Evolutionary conservation across 108 stramenopile species (phyloP), one percentile per base, ranked within the genome.

Genomic region (Stephanodiscus minutulus): DNA sequence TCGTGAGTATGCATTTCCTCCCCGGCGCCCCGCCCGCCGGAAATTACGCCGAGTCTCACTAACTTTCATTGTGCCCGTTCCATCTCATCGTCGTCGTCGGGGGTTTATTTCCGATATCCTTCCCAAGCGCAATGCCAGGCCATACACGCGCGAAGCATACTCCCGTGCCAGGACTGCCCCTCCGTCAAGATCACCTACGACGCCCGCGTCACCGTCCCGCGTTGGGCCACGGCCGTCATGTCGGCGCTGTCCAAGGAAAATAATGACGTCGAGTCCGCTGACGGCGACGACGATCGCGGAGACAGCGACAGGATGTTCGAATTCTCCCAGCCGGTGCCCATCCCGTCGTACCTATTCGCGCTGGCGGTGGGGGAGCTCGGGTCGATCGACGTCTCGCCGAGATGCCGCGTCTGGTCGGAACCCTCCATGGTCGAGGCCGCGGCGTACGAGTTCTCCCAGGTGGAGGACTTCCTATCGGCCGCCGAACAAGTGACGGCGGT

Each of bases 131-230:
- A 99, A 73, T 95, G 92, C 61, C 95, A 96, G 74, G 98, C 98
- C 8, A 99, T 99, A 72, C 98, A 99, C 69, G 96, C 97, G 33
- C 85, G 99, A 9, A 83, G 92, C 21, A 69, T 99, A 56, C 37
- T 98, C 10, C 99, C 99, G 5, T 99, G 99, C 81, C 91, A 94
- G 81, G 97, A 97, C 85, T 67, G 83, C 10, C 93, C 92, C 44
- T 84, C 86, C 9, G 91, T 91, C 50, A 96, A 97, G 66, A 82
- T 94, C 73, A 95, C 97, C 15, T 98, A 94, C 76, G 79, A 85
- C 37, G 96, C 97, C 0, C 77, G 64, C 25, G 92, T 96, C 12
- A 84, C 85, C 8, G 96, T 95, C 8, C 96, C 97, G 3, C 25
- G 56, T 13, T 98, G 97, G 97, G 91, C 95, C 1, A 96, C 90